Evolutionary conservation across 2,329 filamentous ascomycete genomes (phyloP).

Genomic region (Fusarium sp.): DNA sequence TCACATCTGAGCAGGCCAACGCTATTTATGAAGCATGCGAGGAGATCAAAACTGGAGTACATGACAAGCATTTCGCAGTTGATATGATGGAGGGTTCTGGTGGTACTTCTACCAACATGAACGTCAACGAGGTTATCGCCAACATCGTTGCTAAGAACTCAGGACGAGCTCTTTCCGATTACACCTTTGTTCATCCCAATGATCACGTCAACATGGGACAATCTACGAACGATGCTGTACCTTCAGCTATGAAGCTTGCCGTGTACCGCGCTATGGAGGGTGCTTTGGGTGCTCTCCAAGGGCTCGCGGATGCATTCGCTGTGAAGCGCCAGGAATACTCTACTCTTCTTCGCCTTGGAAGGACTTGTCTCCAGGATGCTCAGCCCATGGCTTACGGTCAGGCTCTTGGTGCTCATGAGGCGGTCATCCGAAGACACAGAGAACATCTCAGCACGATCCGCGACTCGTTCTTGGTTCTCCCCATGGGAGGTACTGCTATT

Average conservation of each 20-base stretch:
- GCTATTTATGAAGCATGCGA: neutral
- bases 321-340: neutral
- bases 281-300: neutral
- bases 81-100: conserved; percentile 10
- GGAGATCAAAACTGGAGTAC: neutral
- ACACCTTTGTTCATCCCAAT: conserved; percentile 1
- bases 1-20: neutral
- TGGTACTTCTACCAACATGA: conserved; percentile 7
- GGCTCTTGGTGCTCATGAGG: neutral
- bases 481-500: conserved; percentile 3
- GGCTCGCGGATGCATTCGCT: neutral
- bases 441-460: neutral
- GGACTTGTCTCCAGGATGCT: conserved; percentile 1
- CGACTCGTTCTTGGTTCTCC: neutral
- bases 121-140: conserved; percentile 11
- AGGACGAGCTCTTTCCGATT: neutral
- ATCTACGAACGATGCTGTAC: neutral
- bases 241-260: conserved; percentile 3
- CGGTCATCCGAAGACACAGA: neutral
- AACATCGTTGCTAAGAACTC: conserved; percentile 2
- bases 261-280: neutral
- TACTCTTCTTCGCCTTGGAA: neutral
- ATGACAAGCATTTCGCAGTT: neutral
- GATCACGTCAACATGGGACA: conserved; percentile 9
- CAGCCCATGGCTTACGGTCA: conserved; percentile 2